phyloP scores from a whole-genome alignment of 768 basidiomycete genomes.

The Guyanaporus albipodus region DNA sequence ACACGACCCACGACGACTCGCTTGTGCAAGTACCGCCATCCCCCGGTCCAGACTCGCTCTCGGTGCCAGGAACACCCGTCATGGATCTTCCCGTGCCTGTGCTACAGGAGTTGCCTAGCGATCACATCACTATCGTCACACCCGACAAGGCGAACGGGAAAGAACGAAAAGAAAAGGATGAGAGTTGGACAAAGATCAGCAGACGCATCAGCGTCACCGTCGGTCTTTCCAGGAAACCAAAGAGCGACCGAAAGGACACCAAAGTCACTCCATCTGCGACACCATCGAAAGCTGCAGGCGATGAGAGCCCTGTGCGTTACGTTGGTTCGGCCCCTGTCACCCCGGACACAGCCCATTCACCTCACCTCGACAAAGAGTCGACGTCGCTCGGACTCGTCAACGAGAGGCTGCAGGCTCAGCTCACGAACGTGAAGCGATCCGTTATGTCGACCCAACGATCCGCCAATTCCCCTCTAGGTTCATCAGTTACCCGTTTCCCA shows the following conservation, averaged over 20 bases:
- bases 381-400: constrained; percentile 26
- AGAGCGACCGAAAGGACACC: constrained; percentile 38
- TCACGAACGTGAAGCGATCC: constrained; percentile 26
- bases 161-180: constrained; percentile 38
- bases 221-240: constrained; percentile 36
- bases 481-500: constrained; percentile 20
- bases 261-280: constrained; percentile 11
- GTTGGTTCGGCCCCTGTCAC: constrained; percentile 8
- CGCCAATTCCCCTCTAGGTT: constrained; percentile 15
- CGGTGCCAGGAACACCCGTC: constrained; percentile 15
- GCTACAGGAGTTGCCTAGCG: constrained; percentile 18
- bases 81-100: constrained; percentile 1
- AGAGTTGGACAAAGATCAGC: constrained; percentile 61
- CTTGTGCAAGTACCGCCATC: constrained; percentile 1
- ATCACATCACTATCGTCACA: constrained; percentile 36
- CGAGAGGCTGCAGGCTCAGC: constrained; percentile 23
- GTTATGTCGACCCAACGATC: constrained; percentile 19
- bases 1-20: neutral
- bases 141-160: constrained; percentile 33
- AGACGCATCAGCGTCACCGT: constrained; percentile 60
- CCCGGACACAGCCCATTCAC: constrained; percentile 1
- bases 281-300: constrained; percentile 30
- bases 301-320: constrained; percentile 9
- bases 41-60: constrained; percentile 6
- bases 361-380: constrained; percentile 15